Evolutionary conservation across 2,329 filamentous ascomycete genomes (phyloP).

Genomic region (Seiridium cupressi): DNA sequence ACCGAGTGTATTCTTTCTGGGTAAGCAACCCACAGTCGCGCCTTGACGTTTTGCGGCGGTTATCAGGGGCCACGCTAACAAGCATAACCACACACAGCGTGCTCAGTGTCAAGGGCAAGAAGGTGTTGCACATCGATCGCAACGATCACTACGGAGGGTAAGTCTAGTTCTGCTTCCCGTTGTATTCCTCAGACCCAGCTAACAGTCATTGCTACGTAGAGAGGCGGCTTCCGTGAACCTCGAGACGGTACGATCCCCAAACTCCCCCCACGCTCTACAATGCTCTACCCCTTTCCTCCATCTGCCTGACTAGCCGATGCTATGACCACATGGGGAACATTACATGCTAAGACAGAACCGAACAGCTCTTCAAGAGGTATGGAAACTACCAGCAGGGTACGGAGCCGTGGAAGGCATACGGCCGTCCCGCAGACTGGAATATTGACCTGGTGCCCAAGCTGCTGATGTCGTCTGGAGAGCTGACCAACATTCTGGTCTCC

Average conservation of each 20-base stretch:
- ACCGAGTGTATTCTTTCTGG: slow-evolving; percentile 99
- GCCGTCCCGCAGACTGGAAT: slow-evolving; percentile 97
- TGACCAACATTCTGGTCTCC: slow-evolving; percentile 97
- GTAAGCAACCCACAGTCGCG: slow-evolving; percentile 48
- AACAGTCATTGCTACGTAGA: slow-evolving; percentile 40
- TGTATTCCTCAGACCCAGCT: slow-evolving; percentile 20
- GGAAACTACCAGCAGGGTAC: slow-evolving; percentile 76
- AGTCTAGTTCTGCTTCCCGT: slow-evolving; percentile 33
- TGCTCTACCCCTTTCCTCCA: slow-evolving; percentile 6
- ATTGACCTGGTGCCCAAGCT: slow-evolving; percentile 98
- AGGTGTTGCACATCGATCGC: slow-evolving; percentile 97
- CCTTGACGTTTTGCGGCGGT: background rate
- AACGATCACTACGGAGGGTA: slow-evolving; percentile 99
- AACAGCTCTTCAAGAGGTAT: slow-evolving; percentile 93
- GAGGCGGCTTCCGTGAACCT: slow-evolving; percentile 97
- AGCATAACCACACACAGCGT: slow-evolving; percentile 55
- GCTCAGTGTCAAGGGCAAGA: slow-evolving; percentile 96
- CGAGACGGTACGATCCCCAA: slow-evolving; percentile 64
- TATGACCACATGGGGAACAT: background rate
- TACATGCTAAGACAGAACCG: background rate
- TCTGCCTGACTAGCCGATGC: slow-evolving; percentile 8
- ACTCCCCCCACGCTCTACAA: slow-evolving; percentile 8
- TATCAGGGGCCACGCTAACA: background rate
- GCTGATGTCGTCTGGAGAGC: slow-evolving; percentile 96
- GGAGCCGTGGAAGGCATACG: slow-evolving; percentile 98